A percentile compares a stretch with the other conserved stretches of the same genome.
Evolutionary conservation across 2,329 filamentous ascomycete genomes (phyloP).

Genomic region (Annulohypoxylon truncatum): DNA sequence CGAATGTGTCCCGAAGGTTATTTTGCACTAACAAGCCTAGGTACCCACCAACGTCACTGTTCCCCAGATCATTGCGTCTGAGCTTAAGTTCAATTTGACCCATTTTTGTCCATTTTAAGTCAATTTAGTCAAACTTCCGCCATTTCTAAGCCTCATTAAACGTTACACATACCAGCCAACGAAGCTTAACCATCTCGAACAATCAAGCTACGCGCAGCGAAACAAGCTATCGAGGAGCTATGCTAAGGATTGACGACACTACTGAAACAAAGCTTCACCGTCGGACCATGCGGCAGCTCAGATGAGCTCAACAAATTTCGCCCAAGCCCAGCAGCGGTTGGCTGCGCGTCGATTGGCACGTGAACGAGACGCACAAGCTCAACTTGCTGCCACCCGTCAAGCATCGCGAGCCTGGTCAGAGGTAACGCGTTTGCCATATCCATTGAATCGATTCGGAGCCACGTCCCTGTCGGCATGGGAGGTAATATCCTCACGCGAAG

Average conservation of each 20-base stretch:
- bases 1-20: constrained; percentile 12
- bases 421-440: constrained; percentile 69
- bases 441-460: constrained; percentile 68
- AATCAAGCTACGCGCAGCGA: background rate
- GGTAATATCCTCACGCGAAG: constrained; percentile 76
- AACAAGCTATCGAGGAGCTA: constrained; percentile 6
- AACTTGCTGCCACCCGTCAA: constrained; percentile 63
- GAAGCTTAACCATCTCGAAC: background rate
- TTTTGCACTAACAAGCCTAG: constrained; percentile 5
- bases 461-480: constrained; percentile 72
- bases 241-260: constrained; percentile 26
- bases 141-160: constrained; percentile 41
- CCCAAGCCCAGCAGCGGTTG: constrained; percentile 88
- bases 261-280: constrained; percentile 5
- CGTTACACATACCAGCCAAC: constrained; percentile 37
- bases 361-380: constrained; percentile 72
- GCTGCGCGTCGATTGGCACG: constrained; percentile 82
- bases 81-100: background rate
- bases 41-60: constrained; percentile 36
- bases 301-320: constrained; percentile 75
- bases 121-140: constrained; percentile 8
- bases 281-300: constrained; percentile 36
- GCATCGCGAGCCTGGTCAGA: constrained; percentile 65
- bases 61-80: constrained; percentile 26
- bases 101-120: background rate